Base-by-base conservation (phyloP, 2,329 filamentous ascomycete species). In the Fusarium sp. region DNA sequence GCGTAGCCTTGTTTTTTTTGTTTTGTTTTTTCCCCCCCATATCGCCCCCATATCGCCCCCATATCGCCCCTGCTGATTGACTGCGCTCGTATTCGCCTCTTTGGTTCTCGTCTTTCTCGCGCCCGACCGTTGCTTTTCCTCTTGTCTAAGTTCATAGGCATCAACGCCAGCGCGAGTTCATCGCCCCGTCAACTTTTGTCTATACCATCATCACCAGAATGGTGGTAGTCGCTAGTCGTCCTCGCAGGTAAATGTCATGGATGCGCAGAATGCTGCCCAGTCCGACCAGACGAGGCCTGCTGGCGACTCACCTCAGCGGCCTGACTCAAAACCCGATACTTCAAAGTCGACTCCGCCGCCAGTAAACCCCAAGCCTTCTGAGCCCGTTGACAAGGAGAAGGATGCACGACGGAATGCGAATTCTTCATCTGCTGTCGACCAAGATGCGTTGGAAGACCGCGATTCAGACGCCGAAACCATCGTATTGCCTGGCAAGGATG, bases 401-500 rank as follows among this genome's bases (percentile, higher is more conserved):
- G 78, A 77, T 35, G 62, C 79, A 33, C 76, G 78, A n/a, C 74
- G 81, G 16, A 78, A 78, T 61, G 83, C 79, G 66, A 83, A 84
- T 35, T 49, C 72, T 30, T 72, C 72, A 21, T 61, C 71, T 25
- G 75, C 66, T 32, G 32, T 73, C 58, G 78, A 82, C 25, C 78
- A 81, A 58, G 85, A 88, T 63, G 81, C 77, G 61, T 80, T 80
- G 28, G 83, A 83, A 65, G 90, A 91, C 67, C 90, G 87, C 77
- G 90, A 92, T 76, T 93, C 91, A 3, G 91, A 93, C 78, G 91
- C 91, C 54, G 91, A 93, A 82, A 93, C 91, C 19, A 92, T 93
- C 70, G 91, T 93, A 40, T 81, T 93, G 38, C 87, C 90, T 16
- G 89, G 89, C 33, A 92, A 91, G 78, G 88, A 92, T 79, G 89